Evolutionary conservation across 257 asterid genomes (phyloP), one percentile per base, ranked within the genome.

Genomic region (Capsicum chinense): DNA sequence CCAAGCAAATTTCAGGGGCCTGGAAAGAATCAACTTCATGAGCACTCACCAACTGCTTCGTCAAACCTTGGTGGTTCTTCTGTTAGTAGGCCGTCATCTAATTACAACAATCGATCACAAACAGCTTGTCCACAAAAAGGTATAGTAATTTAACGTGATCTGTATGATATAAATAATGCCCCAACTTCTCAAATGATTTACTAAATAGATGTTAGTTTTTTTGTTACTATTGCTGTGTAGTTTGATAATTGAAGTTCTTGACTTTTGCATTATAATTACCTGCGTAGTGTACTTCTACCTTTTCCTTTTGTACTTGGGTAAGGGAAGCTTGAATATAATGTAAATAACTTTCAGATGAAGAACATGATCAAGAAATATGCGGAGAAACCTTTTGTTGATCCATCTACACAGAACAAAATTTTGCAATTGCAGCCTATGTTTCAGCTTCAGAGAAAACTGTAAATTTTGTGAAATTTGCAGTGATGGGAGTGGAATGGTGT

Each of bases 21-120:
- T 82, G 97, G 91, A 86, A 92, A 92, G 90, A 90, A 88, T 90
- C 92, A 88, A 82, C 92, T 56, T 59, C 73, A 69, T 56, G 97
- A 92, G 83, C 70, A 90, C 85, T 83, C 82, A 15, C 94, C 87
- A 81, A 81, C 79, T 86, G 78, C 89, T 60, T 81, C 95, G 69
- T 90, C 92, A 82, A 81, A 85, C 85, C 88, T 60, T 70, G 79
- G 89, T 48, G 88, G 88, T 85, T 88, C 95, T 83, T 79, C 97
- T 76, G 85, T 85, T 84, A 89, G 94, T 85, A 85, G 97, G 91
- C 97, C 97, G 50, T 89, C 98, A 17, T 95, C 97, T 71, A 93
- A 89, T 80, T 92, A 90, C 90, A 92, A 87, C 90, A 91, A 88
- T 87, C 89, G 93, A 62, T 87, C 93, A 76, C 98, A 91, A 87